These are phyloP conservation scores for Solanum hybrid DNA, from an alignment of 305 asterid genomes.

Conservation along the genomic window DNA sequence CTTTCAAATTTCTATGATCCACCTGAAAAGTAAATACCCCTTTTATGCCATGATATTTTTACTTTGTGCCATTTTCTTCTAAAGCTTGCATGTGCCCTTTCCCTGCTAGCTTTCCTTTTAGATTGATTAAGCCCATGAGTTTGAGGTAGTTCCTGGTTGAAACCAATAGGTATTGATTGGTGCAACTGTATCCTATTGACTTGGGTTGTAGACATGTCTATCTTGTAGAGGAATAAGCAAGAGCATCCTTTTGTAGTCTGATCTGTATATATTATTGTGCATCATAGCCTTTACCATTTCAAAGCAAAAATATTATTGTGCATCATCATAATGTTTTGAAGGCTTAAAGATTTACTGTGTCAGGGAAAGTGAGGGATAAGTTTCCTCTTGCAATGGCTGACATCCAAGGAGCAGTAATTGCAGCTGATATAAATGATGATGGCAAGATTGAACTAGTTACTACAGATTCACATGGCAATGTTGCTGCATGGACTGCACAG, in stretches of 20 bases:
- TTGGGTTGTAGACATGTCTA: neutral
- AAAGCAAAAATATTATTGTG: neutral
- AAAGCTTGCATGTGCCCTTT: neutral
- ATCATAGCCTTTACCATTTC: neutral
- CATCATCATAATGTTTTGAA: conserved; percentile 1
- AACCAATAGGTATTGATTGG: neutral
- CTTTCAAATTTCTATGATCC: neutral
- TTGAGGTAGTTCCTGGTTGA: neutral
- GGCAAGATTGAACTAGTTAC: conserved; percentile 93
- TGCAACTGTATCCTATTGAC: neutral
- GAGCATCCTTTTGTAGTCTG: neutral
- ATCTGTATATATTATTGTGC: neutral
- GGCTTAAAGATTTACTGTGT: conserved; percentile 6
- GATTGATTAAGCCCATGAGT: neutral
- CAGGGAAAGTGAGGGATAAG: conserved; percentile 85
- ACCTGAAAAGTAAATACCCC: neutral
- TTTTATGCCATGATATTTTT: neutral
- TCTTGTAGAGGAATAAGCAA: neutral
- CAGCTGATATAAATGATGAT: conserved; percentile 96
- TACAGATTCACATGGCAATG: conserved; percentile 89
- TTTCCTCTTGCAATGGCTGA: conserved; percentile 99
- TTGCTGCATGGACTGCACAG: conserved; percentile 96
- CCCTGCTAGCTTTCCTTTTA: neutral
- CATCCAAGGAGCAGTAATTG: conserved; percentile 93
- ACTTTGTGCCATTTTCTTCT: neutral